A percentile compares a stretch with the other conserved stretches of the same genome.
Evolutionary conservation across 2,329 filamentous ascomycete genomes (phyloP).

Genomic region (Pseudocercospora macadamiae): DNA sequence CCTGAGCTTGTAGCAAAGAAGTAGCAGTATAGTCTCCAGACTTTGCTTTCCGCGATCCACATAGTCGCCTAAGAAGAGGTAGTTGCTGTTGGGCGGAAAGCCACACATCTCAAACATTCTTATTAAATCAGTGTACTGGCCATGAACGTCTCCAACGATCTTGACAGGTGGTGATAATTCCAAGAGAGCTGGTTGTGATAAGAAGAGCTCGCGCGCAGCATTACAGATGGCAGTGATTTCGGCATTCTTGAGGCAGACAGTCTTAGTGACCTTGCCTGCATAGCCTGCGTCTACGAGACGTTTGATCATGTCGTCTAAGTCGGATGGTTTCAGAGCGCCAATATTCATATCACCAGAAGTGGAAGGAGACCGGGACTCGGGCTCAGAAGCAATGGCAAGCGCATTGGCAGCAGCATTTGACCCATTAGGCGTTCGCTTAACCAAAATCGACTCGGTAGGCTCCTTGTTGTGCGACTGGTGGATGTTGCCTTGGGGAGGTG

Average conservation of each 20-base stretch:
- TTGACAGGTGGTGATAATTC: slow-evolving; percentile 95
- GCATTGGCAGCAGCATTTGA: slow-evolving; percentile 34
- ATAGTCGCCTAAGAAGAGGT: slow-evolving; percentile 92
- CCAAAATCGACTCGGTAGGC: slow-evolving; percentile 85
- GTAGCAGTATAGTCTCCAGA: slow-evolving; percentile 86
- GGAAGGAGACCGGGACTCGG: slow-evolving; percentile 35
- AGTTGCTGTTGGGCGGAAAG: slow-evolving; percentile 89
- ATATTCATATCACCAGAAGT: slow-evolving; percentile 72
- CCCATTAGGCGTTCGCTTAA: slow-evolving; percentile 60
- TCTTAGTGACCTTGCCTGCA: slow-evolving; percentile 95
- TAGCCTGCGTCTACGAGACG: slow-evolving; percentile 92
- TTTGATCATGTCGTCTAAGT: slow-evolving; percentile 96
- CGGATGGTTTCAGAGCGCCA: slow-evolving; percentile 86
- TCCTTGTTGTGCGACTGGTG: slow-evolving; percentile 61
- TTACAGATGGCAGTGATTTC: slow-evolving; percentile 94
- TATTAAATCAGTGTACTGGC: slow-evolving; percentile 94
- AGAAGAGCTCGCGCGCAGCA: slow-evolving; percentile 82
- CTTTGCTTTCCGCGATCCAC: slow-evolving; percentile 96
- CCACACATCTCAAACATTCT: slow-evolving; percentile 99
- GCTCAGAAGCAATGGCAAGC: slow-evolving; percentile 22
- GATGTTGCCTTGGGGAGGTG: slow-evolving; percentile 70
- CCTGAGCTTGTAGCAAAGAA: slow-evolving; percentile 96
- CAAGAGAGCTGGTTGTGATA: slow-evolving; percentile 87
- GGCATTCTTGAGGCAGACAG: slow-evolving; percentile 94
- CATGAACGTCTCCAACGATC: slow-evolving; percentile 95